A percentile compares a stretch with the other conserved stretches of the same genome.
Evolutionary conservation across 106 monocot genomes (phyloP).

Genomic region (Triglochin maritima): DNA sequence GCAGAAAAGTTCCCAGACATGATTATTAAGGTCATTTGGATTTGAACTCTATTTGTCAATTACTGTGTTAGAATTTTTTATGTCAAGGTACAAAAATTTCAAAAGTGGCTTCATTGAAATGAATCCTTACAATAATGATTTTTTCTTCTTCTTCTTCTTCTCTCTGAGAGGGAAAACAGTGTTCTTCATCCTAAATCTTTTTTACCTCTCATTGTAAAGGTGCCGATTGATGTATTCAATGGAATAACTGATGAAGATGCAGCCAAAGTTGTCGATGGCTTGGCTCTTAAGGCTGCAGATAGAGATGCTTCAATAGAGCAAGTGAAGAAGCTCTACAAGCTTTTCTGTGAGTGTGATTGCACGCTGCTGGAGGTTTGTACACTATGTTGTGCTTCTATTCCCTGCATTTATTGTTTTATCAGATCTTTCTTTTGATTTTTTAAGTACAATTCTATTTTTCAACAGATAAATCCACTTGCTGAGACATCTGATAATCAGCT

Average conservation of each 20-base stretch:
- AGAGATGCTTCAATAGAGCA: constrained; percentile 70
- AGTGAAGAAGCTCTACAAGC: constrained; percentile 93
- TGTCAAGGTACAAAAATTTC: neutral
- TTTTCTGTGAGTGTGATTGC: constrained; percentile 80
- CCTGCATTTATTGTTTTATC: neutral
- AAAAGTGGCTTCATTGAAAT: neutral
- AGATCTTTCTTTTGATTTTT: neutral
- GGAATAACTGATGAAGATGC: constrained; percentile 99
- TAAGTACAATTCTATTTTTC: constrained; percentile 2
- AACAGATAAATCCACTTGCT: constrained; percentile 88
- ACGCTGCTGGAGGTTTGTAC: constrained; percentile 68
- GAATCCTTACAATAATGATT: neutral
- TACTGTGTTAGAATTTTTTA: neutral
- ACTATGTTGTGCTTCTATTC: neutral
- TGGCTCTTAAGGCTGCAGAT: constrained; percentile 77
- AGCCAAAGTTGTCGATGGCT: constrained; percentile 91
- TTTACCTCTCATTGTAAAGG: constrained; percentile 26
- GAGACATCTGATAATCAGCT: constrained; percentile 89
- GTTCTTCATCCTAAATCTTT: neutral
- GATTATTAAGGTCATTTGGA: constrained; percentile 70
- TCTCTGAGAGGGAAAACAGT: neutral
- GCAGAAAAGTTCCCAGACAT: constrained; percentile 98
- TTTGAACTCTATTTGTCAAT: neutral
- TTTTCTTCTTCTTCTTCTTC: neutral
- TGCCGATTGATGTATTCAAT: constrained; percentile 88